Conservation (phyloP, 2,329 filamentous ascomycete genomes). For the Xylariaceae sp. region DNA sequence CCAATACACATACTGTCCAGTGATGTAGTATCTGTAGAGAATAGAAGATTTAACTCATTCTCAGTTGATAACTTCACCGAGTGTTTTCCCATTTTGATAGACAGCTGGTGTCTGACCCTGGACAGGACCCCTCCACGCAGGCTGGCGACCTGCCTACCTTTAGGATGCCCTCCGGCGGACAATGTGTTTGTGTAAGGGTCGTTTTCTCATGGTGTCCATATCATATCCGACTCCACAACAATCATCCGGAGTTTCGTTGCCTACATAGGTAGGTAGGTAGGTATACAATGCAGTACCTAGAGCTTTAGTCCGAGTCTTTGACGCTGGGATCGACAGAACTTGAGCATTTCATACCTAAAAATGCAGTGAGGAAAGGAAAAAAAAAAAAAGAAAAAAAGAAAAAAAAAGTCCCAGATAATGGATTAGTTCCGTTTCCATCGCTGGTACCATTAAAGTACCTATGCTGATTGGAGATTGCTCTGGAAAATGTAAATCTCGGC, state of each 20-base stretch:
- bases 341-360: not conserved
- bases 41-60: no score
- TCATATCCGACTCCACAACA: not conserved
- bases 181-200: not conserved
- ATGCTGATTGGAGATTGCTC: not conserved
- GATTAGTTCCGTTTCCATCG: not conserved
- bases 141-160: conserved; percentile 8
- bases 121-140: conserved; percentile 1
- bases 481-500: not conserved
- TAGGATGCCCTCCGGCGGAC: not conserved
- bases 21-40: not conserved
- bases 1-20: not conserved
- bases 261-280: not conserved
- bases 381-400: no score
- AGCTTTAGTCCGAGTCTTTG: not conserved
- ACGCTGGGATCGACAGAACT: not conserved
- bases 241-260: not conserved
- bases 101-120: not conserved
- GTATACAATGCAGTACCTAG: not conserved
- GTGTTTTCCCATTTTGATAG: not conserved
- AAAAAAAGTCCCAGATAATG: not conserved
- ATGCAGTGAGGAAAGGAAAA: not conserved
- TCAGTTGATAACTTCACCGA: not conserved
- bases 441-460: not conserved
- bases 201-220: not conserved